Base-by-base conservation (phyloP, 1,284 basidiomycete species). In the Leccinum variabile region DNA sequence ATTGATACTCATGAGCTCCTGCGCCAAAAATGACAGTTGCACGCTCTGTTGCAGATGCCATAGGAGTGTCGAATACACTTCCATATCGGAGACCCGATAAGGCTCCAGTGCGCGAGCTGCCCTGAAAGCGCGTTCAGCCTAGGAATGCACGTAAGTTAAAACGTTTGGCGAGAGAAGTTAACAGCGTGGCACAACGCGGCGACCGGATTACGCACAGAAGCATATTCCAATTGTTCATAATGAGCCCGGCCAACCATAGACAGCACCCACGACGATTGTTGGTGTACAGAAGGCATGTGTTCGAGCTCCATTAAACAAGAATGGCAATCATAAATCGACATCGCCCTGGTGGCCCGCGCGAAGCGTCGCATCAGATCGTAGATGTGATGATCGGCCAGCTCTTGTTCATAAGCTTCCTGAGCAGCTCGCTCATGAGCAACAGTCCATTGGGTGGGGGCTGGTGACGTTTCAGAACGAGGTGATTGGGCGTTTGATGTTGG, bases 31-130 rank as follows among this genome's bases (percentile, higher is more conserved):
- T 2, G 95, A 95, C 56, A 98, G 83, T 67, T 90, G 84, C 46
- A 94, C 87, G 64, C 86, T 85, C 66, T 87, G 84, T 71, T 91
- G 88, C 54, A 96, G 80, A 77, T 98, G 95, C 95, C 95, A 98
- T 56, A 98, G 80, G 39, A 96, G 82, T 11, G 96, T 97, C 46
- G 95, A 97, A 78, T 94, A 97, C 49, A 93, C 85, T 75, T 97
- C 95, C 92, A 96, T 95, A 73, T 94, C 91, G 79, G 85, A 86
- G 60, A 95, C 75, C 30, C 92, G 86, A 80, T 94, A 91, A 8
- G 94, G 95, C 66, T 97, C 90, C 59, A 90, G 78, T n/a, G 81
- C 81, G 52, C 94, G 83, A 54, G 94, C 86, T 25, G 86, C 85
- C 68, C 85, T 84, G 80, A 97, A 98, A 37, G 92, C 92, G 66